phyloP scores from a whole-genome alignment of 176 grass and related monocot species.

The Aegilops bicornis region DNA sequence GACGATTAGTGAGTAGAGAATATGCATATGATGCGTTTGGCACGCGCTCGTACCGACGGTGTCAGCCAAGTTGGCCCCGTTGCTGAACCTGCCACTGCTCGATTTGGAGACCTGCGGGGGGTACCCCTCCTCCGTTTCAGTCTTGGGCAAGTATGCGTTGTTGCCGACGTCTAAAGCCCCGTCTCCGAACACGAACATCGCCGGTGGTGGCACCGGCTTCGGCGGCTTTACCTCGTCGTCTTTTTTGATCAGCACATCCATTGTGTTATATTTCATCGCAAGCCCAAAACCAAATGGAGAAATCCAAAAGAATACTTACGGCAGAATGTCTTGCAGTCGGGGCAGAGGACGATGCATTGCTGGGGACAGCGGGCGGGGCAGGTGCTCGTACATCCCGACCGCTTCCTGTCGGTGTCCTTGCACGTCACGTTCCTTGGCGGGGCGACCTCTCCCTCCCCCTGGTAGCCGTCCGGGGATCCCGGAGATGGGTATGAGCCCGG shows the following conservation, averaged over 20 bases:
- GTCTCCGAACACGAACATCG: constrained; percentile 39
- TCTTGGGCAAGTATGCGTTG: constrained; percentile 29
- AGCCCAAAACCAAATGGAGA: neutral
- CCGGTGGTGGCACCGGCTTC: neutral
- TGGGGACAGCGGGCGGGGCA: neutral
- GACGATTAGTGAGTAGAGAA: too few relatives aligned
- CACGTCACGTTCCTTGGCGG: neutral
- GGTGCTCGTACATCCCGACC: neutral
- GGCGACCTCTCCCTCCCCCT: neutral
- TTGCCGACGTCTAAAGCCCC: constrained; percentile 26
- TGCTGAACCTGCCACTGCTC: constrained; percentile 41
- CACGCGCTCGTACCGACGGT: constrained; percentile 29
- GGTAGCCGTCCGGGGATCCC: too few relatives aligned
- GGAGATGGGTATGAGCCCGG: too few relatives aligned
- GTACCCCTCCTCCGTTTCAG: too few relatives aligned
- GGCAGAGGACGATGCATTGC: neutral
- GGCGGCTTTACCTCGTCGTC: neutral
- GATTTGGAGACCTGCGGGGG: too few relatives aligned
- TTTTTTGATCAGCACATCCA: neutral
- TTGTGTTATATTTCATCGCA: neutral
- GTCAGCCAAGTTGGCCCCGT: constrained; percentile 47
- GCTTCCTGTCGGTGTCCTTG: neutral
- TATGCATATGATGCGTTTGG: too few relatives aligned
- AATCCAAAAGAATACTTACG: neutral
- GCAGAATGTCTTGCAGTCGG: neutral